Conservation (phyloP, 176 grass and related monocot genomes). For the Aegilops longissima region DNA sequence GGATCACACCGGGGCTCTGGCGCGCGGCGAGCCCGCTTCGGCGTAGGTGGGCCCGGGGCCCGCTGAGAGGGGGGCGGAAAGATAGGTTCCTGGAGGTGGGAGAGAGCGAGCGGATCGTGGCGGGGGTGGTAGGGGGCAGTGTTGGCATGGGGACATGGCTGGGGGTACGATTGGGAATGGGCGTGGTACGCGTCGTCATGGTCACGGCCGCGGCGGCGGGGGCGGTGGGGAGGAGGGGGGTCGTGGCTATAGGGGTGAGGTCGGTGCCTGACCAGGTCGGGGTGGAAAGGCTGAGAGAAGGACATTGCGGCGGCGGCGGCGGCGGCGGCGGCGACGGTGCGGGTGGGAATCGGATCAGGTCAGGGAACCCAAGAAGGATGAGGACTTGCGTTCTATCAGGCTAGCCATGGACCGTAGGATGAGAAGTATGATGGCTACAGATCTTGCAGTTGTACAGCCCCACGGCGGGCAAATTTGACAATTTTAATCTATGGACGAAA, state of each 20-base stretch:
- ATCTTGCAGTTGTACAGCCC: too few relatives aligned
- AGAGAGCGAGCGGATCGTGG: not conserved
- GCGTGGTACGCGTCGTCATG: constrained; percentile 2
- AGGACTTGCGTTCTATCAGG: not conserved
- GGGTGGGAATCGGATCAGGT: not conserved
- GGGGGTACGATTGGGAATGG: not conserved
- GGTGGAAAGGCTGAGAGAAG: constrained; percentile 19
- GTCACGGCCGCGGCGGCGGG: constrained; percentile 36
- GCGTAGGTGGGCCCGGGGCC: not conserved
- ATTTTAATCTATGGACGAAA: too few relatives aligned
- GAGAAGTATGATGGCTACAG: too few relatives aligned
- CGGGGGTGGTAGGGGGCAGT: not conserved
- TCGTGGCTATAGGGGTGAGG: not conserved
- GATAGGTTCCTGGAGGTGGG: constrained; percentile 15
- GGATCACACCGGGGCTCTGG: constrained; percentile 13
- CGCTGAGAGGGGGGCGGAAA: not conserved
- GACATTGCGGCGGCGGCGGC: constrained; percentile 23
- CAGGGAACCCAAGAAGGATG: not conserved
- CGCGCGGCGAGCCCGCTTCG: constrained; percentile 32
- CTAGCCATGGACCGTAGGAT: too few relatives aligned
- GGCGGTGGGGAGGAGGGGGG: not conserved
- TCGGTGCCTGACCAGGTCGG: not conserved
- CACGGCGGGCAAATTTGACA: too few relatives aligned
- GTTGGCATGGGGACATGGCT: not conserved
- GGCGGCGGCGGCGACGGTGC: not conserved